Base-by-base conservation (phyloP, 2,329 filamentous ascomycete species). In the Fonsecaea nubica region DNA sequence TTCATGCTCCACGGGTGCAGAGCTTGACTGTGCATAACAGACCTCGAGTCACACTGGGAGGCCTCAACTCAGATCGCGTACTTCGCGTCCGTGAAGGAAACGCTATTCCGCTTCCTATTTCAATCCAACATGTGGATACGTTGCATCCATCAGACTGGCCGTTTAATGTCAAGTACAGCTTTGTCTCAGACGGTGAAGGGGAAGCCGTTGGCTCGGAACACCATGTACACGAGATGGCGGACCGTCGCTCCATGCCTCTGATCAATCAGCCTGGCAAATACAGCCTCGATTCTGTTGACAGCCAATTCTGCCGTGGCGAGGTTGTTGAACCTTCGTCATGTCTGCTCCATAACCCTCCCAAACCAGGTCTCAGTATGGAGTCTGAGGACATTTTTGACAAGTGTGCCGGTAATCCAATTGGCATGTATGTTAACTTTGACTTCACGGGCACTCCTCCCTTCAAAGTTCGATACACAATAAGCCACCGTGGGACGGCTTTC, bases 271-370 rank as follows among this genome's bases (percentile, higher is more conserved):
- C 92, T 33, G 95, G 96, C 56, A 85, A 97, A 32, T 99, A 99
- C 79, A 94, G 90, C 0, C 79, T 99, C 65, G 90, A 88, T 70
- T 87, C 91, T 13, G 87, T 98, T 7, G 87, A 89, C 1, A 96
- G 92, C 63, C 89, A 91, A 30, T 90, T 88, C 67, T 99, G 95
- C 75, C 84, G 88, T 38, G 95, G 95, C 54, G 93, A 98, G 72
- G 89, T 99, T 4, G 85, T 94, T 70, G 95, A 99, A 77, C 95
- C 95, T 33, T 92, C 94, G 2, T 95, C 93, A n/a, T 98, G 94
- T 77, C 84, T 97, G 65, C 82, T 99, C 62, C 85, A 96, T 71
- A 99, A 98, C 71, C 95, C 95, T 4, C 89, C 95, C 0, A 90
- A 97, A 78, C 95, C 95, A 9, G 87, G 90, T 63, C 78, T 99